Evolutionary conservation across 306 rosid species (phyloP).

Genomic region (Lotus japonicus): DNA sequence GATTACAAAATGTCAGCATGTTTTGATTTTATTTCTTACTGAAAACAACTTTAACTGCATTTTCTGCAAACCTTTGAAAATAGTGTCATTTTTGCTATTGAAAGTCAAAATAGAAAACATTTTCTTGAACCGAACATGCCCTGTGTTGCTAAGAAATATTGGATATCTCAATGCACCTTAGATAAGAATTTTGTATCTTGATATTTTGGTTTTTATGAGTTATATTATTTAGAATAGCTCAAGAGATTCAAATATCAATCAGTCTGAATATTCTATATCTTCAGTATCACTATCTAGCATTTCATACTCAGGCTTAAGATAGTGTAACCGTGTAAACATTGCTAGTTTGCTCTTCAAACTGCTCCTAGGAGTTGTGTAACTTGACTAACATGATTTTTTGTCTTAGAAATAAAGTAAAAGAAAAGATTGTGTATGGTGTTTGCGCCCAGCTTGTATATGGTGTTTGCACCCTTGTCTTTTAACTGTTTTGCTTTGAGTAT

Average conservation of each 20-base stretch:
- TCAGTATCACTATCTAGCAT: background rate
- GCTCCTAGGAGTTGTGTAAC: background rate
- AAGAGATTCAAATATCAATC: background rate
- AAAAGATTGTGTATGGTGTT: background rate
- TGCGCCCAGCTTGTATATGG: background rate
- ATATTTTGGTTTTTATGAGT: background rate
- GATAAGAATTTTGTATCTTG: background rate
- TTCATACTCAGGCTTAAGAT: background rate
- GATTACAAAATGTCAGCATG: no score
- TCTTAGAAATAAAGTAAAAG: background rate
- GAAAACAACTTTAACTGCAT: no score
- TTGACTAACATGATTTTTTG: background rate
- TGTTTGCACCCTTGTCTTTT: background rate
- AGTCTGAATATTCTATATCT: background rate
- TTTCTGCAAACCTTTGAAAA: no score
- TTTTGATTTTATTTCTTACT: no score
- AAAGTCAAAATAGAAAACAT: no score
- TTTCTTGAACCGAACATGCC: no score
- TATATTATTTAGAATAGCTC: background rate
- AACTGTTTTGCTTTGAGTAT: background rate
- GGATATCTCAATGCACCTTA: background rate
- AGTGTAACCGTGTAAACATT: background rate
- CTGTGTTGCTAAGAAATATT: background rate
- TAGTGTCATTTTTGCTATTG: no score
- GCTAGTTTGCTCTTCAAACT: background rate